Conservation (phyloP, 2,329 filamentous ascomycete species). For the Paecilomyces dactylethromorphus region DNA sequence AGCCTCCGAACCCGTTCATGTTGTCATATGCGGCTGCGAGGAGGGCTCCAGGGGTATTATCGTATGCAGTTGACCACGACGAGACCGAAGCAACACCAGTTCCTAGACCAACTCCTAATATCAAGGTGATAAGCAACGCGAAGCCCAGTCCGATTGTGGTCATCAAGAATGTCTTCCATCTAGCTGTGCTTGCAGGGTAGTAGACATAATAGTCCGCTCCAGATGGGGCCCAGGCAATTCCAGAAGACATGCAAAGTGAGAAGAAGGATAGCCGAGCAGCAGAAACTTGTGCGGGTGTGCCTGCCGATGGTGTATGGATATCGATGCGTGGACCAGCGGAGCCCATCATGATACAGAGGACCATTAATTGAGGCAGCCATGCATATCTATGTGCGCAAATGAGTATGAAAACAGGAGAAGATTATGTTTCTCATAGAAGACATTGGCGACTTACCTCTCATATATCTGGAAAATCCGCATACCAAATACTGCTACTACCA, state of each 20-base stretch:
- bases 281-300: slow-evolving; percentile 18
- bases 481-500: slow-evolving; percentile 32
- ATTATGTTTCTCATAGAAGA: background rate
- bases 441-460: slow-evolving; percentile 27
- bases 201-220: slow-evolving; percentile 41
- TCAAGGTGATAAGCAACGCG: slow-evolving; percentile 26
- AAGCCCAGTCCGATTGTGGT: slow-evolving; percentile 30
- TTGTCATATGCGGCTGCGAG: slow-evolving; percentile 31
- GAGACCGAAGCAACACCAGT: slow-evolving; percentile 23
- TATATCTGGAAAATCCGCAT: slow-evolving; percentile 38
- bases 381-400: slow-evolving; percentile 17
- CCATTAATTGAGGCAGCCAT: slow-evolving; percentile 37
- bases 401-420: background rate
- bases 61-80: slow-evolving; percentile 22
- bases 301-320: slow-evolving; percentile 22
- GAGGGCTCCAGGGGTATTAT: slow-evolving; percentile 27
- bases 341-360: slow-evolving; percentile 34
- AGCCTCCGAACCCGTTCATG: slow-evolving; percentile 36
- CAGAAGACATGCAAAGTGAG: slow-evolving; percentile 28
- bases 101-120: slow-evolving; percentile 37
- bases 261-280: slow-evolving; percentile 32
- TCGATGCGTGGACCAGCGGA: slow-evolving; percentile 33
- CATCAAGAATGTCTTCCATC: slow-evolving; percentile 30
- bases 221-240: slow-evolving; percentile 28
- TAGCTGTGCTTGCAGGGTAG: slow-evolving; percentile 30